phyloP scores from a whole-genome alignment of 768 basidiomycete genomes.

The Mycena leptocephala region DNA sequence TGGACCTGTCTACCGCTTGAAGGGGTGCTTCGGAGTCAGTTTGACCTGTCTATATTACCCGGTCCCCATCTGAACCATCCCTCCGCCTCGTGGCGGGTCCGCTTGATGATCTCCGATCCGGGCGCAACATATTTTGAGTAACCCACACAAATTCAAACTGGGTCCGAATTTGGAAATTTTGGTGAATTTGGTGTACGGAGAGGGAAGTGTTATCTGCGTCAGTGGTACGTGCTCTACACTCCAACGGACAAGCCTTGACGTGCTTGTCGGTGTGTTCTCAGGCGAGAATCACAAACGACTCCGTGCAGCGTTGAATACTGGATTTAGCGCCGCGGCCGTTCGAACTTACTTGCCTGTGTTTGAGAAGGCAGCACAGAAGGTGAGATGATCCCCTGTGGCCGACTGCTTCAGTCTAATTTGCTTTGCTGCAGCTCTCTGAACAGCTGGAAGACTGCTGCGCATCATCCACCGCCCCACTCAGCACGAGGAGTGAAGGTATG shows the following conservation, averaged over 20 bases:
- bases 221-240: background rate
- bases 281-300: slow-evolving; percentile 1
- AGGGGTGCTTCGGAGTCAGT: slow-evolving; percentile 21
- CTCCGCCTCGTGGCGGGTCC: background rate
- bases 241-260: background rate
- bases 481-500: background rate
- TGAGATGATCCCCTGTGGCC: background rate
- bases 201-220: background rate
- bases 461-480: background rate
- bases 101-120: slow-evolving; percentile 25
- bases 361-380: background rate
- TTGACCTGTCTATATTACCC: background rate
- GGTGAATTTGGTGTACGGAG: background rate
- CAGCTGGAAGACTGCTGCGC: background rate
- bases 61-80: background rate
- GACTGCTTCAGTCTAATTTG: background rate
- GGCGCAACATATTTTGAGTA: slow-evolving; percentile 6
- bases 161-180: background rate
- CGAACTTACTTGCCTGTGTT: background rate
- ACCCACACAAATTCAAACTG: background rate
- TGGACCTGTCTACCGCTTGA: slow-evolving; percentile 17
- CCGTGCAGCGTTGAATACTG: background rate
- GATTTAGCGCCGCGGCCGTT: slow-evolving; percentile 5
- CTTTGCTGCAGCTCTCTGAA: background rate
- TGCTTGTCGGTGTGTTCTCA: background rate